Evolutionary conservation across 495 filamentous ascomycete genomes (phyloP), one percentile per base, ranked within the genome.

Genomic region (Neurospora sp.): DNA sequence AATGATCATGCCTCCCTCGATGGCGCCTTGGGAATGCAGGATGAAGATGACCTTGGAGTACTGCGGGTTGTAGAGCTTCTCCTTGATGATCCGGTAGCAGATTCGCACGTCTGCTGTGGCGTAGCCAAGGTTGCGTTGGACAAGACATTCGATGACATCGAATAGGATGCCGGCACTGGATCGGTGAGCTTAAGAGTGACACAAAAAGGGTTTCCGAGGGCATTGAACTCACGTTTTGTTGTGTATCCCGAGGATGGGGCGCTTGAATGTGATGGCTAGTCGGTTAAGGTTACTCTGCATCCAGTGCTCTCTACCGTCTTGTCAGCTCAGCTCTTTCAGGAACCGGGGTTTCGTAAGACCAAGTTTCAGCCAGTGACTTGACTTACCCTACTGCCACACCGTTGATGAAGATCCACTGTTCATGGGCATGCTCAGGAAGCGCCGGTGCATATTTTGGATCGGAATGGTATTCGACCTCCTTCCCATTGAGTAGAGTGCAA

Each of bases 1-100:
- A 2, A 95, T 77, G 12, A 93, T 89, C 70, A 94, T 80, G 1
- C 89, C 86, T 6, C 90, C 88, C 79, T 94, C 90, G 72, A 96
- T 92, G 18, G 88, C 94, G 3, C 94, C 94, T 79, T 96, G 93
- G 22, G 89, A 92, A 79, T 97, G 94, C 40, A 93, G 84, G 66
- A 96, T 87, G 31, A 96, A 85, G 71, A 96, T 84, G 16, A 96
- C 88, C 75, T 93, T 95, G 31, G 87, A 86, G 75, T 90, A 88
- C 20, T 85, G 76, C 0, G 84, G 86, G 68, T 89, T 82, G 73
- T 88, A 85, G 31, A 93, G 83, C 20, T 83, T 82, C 20, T 84
- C 80, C 76, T 92, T 91, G 76, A 93, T 79, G 71, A 84, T 85
- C 40, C 84, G 73, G 74, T 87, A 88, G 72, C 82, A 82, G 5